Conservation (phyloP, 2,329 filamentous ascomycete species). For the Hypomyces perniciosus region DNA sequence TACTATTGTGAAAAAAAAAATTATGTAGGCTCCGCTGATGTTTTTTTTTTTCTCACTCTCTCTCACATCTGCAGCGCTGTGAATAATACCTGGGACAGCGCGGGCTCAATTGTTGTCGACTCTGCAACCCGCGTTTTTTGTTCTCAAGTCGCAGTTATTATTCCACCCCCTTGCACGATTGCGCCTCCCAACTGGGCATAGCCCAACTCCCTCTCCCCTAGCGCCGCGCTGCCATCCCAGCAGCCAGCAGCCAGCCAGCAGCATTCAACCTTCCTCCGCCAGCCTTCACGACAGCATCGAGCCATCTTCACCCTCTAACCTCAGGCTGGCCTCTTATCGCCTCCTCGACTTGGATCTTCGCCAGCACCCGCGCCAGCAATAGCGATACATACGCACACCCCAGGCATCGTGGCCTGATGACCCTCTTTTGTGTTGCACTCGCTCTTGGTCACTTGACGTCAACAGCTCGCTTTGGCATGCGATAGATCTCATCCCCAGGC, state of each 20-base stretch:
- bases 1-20: no score
- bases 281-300: slow-evolving; percentile 17
- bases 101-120: slow-evolving; percentile 8
- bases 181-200: slow-evolving; percentile 14
- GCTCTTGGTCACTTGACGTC: not conserved
- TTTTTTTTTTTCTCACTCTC: no score
- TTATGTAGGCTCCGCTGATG: no score
- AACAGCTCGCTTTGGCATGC: slow-evolving; percentile 5
- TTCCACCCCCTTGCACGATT: slow-evolving; percentile 13
- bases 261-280: slow-evolving; percentile 24
- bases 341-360: not conserved
- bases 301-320: slow-evolving; percentile 16
- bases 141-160: slow-evolving; percentile 3
- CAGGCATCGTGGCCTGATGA: not conserved
- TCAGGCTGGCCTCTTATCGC: slow-evolving; percentile 10
- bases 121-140: not conserved
- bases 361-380: not conserved
- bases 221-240: slow-evolving; percentile 11
- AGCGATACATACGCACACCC: not conserved
- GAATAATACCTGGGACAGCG: not conserved
- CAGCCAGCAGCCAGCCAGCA: not conserved
- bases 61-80: not conserved
- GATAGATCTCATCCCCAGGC: slow-evolving; percentile 6
- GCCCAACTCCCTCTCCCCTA: slow-evolving; percentile 9
- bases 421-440: not conserved